Conservation (phyloP, 2,329 filamentous ascomycete genomes). For the Diaporthe citri region DNA sequence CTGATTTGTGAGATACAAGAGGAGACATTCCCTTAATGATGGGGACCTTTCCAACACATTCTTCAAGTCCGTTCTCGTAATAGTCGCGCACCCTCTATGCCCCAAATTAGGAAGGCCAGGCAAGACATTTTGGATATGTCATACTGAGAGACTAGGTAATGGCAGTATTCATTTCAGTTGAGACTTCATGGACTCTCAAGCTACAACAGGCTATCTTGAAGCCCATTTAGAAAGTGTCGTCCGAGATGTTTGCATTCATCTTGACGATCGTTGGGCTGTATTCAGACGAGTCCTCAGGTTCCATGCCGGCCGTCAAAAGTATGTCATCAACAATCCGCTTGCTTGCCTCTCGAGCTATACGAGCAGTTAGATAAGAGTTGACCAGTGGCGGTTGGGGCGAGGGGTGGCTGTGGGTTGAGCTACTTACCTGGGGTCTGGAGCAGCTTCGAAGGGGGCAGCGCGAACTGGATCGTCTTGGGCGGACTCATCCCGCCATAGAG, state of each 20-base stretch:
- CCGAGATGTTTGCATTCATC: slow-evolving; percentile 71
- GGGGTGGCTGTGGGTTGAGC: slow-evolving; percentile 15
- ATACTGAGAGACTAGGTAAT: background rate
- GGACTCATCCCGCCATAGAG: slow-evolving; percentile 83
- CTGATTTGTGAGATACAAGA: background rate
- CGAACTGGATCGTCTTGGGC: slow-evolving; percentile 93
- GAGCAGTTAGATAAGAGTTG: slow-evolving; percentile 21
- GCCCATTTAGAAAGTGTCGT: slow-evolving; percentile 68
- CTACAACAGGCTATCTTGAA: background rate
- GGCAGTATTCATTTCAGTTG: background rate
- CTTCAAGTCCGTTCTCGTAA: background rate
- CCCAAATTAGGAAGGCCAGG: background rate
- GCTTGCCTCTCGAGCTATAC: slow-evolving; percentile 80
- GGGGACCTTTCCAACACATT: background rate
- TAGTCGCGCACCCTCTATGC: background rate
- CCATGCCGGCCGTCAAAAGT: slow-evolving; percentile 79
- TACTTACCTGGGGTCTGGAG: slow-evolving; percentile 81
- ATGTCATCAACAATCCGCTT: slow-evolving; percentile 86
- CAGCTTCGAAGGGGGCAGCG: slow-evolving; percentile 80
- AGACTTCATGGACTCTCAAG: background rate
- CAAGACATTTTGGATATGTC: background rate
- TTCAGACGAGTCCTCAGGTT: slow-evolving; percentile 66
- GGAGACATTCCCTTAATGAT: background rate
- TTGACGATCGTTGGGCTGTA: slow-evolving; percentile 76
- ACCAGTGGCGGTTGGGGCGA: no score